Conservation (phyloP, 1,284 basidiomycete genomes). For the Puccinia coronata region DNA sequence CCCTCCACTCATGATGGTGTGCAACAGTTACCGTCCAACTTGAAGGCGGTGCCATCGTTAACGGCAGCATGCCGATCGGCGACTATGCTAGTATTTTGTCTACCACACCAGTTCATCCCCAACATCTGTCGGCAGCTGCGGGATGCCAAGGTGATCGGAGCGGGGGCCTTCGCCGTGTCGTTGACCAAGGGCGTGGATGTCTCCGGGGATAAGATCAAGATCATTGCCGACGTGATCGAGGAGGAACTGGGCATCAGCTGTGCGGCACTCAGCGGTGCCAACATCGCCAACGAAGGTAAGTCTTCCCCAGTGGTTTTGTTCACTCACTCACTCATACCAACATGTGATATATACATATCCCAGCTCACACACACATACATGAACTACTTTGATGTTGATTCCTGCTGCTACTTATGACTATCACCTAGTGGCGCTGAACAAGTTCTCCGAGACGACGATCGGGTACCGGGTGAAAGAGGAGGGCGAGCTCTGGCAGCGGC, state of each 20-base stretch:
- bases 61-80: conserved; percentile 60
- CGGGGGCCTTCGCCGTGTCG: conserved; percentile 38
- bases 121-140: conserved; percentile 50
- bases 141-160: conserved; percentile 41
- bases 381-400: no score
- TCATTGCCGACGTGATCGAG: conserved; percentile 66
- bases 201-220: conserved; percentile 63
- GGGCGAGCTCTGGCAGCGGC: conserved; percentile 61
- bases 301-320: neutral
- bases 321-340: neutral
- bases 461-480: conserved; percentile 62
- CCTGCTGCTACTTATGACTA: no score
- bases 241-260: conserved; percentile 62
- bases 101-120: conserved; percentile 61
- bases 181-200: conserved; percentile 62
- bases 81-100: conserved; percentile 60
- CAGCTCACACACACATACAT: no score
- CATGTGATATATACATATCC: no score
- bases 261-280: conserved; percentile 65
- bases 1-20: no score
- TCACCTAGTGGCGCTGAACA: conserved; percentile 30
- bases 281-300: conserved; percentile 64
- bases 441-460: conserved; percentile 65
- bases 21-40: conserved; percentile 60
- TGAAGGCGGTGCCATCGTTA: conserved; percentile 59